Evolutionary conservation across 1,284 basidiomycete species (phyloP), one percentile per base, ranked within the genome.

Genomic region (Earliella scabrosa): DNA sequence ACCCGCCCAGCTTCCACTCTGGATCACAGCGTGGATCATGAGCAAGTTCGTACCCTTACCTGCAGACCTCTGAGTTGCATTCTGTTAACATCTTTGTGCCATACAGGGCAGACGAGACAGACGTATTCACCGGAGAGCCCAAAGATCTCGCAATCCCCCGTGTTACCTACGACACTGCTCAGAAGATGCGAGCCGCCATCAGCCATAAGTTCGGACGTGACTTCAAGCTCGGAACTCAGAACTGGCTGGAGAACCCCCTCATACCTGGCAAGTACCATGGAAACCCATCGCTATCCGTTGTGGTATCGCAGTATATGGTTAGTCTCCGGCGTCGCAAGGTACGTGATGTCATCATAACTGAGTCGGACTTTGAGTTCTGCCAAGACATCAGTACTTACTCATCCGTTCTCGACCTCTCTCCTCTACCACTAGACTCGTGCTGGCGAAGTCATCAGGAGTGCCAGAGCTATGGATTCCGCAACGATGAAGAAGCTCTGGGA

Each of bases 181-280:
- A 67, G 59, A 68, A 69, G 50, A 64, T 68, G 66, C 58, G 66
- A 1, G 67, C 68, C 2, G 61, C 67, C 0, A 57, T 69, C 38
- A 69, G 60, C 35, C 66, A 68, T 45, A 54, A 64, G 21, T 68
- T 62, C 34, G 62, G 61, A 1, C 58, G 62, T 4, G 64, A 64
- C 9, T 58, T 52, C 27, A 58, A 50, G 14, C 45, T 56, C 10
- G 67, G 66, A 3, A 48, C 57, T 2, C 54, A 59, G 13, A 32
- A 50, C 1, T 68, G 63, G 65, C 56, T 38, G 0, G 58, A 65
- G 50, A 57, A 60, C 31, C 31, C 56, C 7, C 36, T 50, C 4
- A 27, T 46, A 0, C 53, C 58, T 7, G 63, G 64, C 1, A 52
- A 38, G 18, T 65, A 21, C 18, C 47, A 34, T 31, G 63, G 64